Base-by-base conservation (phyloP, 257 asterid species). In the Eustoma russellianum region DNA sequence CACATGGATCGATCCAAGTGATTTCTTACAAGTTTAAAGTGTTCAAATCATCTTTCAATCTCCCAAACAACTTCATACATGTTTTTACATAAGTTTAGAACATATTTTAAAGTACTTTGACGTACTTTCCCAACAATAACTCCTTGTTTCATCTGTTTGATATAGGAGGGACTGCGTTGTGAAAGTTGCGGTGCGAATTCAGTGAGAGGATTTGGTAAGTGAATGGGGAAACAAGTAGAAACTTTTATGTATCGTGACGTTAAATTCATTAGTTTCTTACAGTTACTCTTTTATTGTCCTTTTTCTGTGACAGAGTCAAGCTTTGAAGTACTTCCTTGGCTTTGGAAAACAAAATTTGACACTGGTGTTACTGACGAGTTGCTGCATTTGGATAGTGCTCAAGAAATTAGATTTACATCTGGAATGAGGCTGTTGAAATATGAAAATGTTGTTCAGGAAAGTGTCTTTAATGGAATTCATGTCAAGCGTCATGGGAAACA, bases 181-280 rank as follows among this genome's bases (percentile, higher is more conserved):
- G 74, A 78, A 38, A 52, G 80, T 18, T 83, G 94, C 53, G 74
- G 86, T 51, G 54, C 72, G 2, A 70, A 62, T 67, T 70, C 84
- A 6, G 86, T 80, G 53, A 80, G 69, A 67, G 84, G 83, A 55
- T 69, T 78, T 10, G 94, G 94, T 83, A 70, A 74, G 78, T 62
- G 60, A 24, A 24, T 24, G 30, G 3, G 30, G 3, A 24, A 24
- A 24, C 30, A 24, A 24, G 30, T 24, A 24, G 30, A 2, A 24
- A 24, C 3, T 24, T 24, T 24, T 1, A 24, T 17, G 24, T 30
- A 5, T 7, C 33, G 7, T 1, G 9, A 13, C 6, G 28, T 17
- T 28, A 38, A 24, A 6, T 2, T 28, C 41, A 1, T 14, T 6
- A 16, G 6, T 1, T 8, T 7, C 10, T 59, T 38, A 47, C 17